Percentiles rank a stretch among this genome's conserved stretches.
These are phyloP conservation scores for Cyclospora cayetanensis DNA, from an alignment of 169 alveolate genomes.

Conservation along the genomic window DNA sequence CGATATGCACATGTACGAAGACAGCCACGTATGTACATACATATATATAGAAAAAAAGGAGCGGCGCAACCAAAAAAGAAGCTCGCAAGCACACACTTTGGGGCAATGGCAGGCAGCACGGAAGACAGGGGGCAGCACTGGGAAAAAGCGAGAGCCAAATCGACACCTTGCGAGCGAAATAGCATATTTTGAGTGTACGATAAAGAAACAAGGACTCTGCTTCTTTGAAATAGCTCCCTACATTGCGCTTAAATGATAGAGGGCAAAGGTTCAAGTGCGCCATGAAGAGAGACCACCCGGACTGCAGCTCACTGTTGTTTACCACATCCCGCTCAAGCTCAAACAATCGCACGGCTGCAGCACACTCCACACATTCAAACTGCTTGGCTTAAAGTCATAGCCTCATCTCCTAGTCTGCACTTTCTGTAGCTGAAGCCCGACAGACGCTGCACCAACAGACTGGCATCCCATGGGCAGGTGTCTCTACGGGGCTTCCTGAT, in stretches of 20 bases:
- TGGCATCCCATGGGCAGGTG: too few relatives aligned
- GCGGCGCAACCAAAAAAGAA: too few relatives aligned
- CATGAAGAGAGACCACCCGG: constrained; percentile 42
- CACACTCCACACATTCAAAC: background rate
- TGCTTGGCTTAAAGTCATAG: too few relatives aligned
- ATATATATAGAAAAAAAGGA: background rate
- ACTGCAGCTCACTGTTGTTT: constrained; percentile 22
- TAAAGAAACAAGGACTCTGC: too few relatives aligned
- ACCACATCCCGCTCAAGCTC: constrained; percentile 8
- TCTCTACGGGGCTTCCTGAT: too few relatives aligned
- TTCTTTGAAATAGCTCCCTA: background rate
- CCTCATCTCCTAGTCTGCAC: too few relatives aligned
- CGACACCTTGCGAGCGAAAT: background rate
- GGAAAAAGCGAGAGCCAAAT: background rate
- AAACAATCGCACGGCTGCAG: background rate
- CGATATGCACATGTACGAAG: background rate
- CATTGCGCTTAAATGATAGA: constrained; percentile 22
- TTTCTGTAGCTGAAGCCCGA: too few relatives aligned
- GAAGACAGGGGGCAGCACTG: background rate
- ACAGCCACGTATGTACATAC: background rate
- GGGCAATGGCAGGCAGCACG: background rate
- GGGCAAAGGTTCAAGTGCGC: constrained; percentile 50
- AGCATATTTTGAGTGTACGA: too few relatives aligned
- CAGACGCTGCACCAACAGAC: too few relatives aligned
- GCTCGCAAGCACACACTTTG: background rate